phyloP scores from a whole-genome alignment of 2,329 filamentous ascomycete species.

The Aureobasidium zeae region DNA sequence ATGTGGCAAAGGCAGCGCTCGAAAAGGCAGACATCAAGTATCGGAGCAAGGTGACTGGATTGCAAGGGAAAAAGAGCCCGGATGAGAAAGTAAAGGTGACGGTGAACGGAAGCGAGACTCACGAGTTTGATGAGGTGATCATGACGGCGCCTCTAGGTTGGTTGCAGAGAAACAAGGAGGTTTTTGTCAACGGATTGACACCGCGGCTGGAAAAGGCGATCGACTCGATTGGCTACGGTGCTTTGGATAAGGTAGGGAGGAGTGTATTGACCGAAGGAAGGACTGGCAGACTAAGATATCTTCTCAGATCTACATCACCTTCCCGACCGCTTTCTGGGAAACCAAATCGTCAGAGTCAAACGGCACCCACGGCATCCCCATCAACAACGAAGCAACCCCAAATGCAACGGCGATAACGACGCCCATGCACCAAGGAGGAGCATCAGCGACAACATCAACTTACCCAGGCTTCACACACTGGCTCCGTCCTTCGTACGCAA shows the following conservation, averaged over 20 bases:
- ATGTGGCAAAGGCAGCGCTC: constrained; percentile 49
- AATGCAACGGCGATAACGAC: constrained; percentile 32
- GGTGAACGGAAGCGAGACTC: constrained; percentile 28
- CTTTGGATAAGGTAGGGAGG: constrained; percentile 19
- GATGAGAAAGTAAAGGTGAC: constrained; percentile 48
- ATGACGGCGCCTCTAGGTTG: constrained; percentile 46
- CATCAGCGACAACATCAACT: constrained; percentile 27
- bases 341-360: neutral
- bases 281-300: constrained; percentile 2
- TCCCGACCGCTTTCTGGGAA: constrained; percentile 39
- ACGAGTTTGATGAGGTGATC: constrained; percentile 43
- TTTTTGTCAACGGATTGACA: constrained; percentile 39
- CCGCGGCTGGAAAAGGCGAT: constrained; percentile 37
- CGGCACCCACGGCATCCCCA: neutral
- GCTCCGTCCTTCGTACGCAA: constrained; percentile 59
- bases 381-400: constrained; percentile 27
- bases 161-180: constrained; percentile 40
- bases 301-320: constrained; percentile 45
- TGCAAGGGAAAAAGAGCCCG: constrained; percentile 28
- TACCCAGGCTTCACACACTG: constrained; percentile 66
- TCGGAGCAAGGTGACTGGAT: constrained; percentile 38
- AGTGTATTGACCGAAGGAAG: too few relatives aligned
- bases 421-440: constrained; percentile 27
- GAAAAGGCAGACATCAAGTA: constrained; percentile 48
- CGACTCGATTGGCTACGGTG: constrained; percentile 24